Percentiles rank a stretch among this genome's conserved stretches.
Conservation (phyloP, 768 basidiomycete species). For the Hygrophorus russula region DNA sequence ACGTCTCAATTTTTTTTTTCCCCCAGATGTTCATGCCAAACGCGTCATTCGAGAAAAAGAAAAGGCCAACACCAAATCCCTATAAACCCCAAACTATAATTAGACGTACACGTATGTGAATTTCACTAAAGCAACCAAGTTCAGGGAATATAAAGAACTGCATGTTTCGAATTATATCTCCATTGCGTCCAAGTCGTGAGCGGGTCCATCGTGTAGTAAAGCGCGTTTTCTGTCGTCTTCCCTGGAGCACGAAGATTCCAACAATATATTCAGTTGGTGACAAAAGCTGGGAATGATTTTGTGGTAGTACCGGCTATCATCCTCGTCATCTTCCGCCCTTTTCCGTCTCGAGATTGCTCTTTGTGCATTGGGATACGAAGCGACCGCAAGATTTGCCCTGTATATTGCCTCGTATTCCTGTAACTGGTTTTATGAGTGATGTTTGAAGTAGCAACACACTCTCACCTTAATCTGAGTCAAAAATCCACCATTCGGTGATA, state of each 20-base stretch:
- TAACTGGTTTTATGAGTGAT: background rate
- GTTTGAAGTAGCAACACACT: background rate
- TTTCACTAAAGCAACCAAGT: slow-evolving; percentile 3
- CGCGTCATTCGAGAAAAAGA: slow-evolving; percentile 74
- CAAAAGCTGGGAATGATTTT: slow-evolving; percentile 3
- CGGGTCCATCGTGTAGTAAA: slow-evolving; percentile 22
- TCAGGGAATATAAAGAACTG: too few species aligned
- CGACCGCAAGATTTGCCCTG: slow-evolving; percentile 62
- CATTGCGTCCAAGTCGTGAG: slow-evolving; percentile 37
- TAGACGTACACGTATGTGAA: slow-evolving; percentile 4
- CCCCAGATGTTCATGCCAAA: slow-evolving; percentile 70
- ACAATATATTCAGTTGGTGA: slow-evolving; percentile 2
- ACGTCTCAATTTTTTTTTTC: slow-evolving; percentile 6
- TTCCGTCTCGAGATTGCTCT: slow-evolving; percentile 48
- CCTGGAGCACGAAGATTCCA: slow-evolving; percentile 12
- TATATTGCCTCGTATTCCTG: slow-evolving; percentile 94
- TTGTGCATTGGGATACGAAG: slow-evolving; percentile 36
- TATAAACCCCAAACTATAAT: slow-evolving; percentile 27
- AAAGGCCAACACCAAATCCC: slow-evolving; percentile 69
- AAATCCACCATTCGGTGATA: slow-evolving; percentile 87
- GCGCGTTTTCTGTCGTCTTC: slow-evolving; percentile 39
- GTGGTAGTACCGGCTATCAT: slow-evolving; percentile 26
- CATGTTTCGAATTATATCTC: slow-evolving; percentile 26
- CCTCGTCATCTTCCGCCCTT: slow-evolving; percentile 65
- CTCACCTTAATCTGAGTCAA: slow-evolving; percentile 82